Base-by-base conservation (phyloP, 2,329 filamentous ascomycete species). In the Pseudocercospora macadamiae region DNA sequence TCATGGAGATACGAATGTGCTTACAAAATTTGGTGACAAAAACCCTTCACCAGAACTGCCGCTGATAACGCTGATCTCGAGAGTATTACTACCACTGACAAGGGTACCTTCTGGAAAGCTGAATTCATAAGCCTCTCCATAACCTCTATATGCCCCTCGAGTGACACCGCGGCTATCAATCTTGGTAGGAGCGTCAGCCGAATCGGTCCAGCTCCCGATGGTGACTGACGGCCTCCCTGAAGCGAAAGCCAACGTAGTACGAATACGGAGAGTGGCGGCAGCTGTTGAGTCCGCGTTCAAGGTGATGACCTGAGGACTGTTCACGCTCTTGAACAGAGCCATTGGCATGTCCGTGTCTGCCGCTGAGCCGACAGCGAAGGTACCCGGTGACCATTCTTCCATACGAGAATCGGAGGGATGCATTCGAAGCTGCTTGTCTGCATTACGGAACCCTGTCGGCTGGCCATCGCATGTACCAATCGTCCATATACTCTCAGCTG, bases 391-490 rank as follows among this genome's bases (percentile, higher is more conserved):
- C 60, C 60, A 63, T 2, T 45, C 18, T 2, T 25, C 37, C 60
- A 63, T 63, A 2, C 61, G 55, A 12, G 39, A 47, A 28, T 66
- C 87, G 3, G 83, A 84, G 2, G 86, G 87, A 69, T 89, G 87
- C 86, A 89, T 89, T 52, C 85, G 81, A 12, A 85, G 79, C 69
- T 87, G 83, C 67, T 87, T 87, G 55, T 82, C 86, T 12, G 86
- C 86, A 68, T 90, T 89, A 64, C 81, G 81, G 77, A 89, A 87
- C 14, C 85, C 86, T 6, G 63, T 71, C 3, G 71, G 69, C 72
- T 84, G 79, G 47, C 86, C 86, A 65, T 89, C 87, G 76, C 83
- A 87, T 19, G 85, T 80, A 23, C 87, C 87, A 49, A 89, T 87
- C 65, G 83, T 82, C 77, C 83, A 89, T 54, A 89, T 75, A 2